Evolutionary conservation across 1,284 basidiomycete genomes (phyloP).

Genomic region (Singerocomus rubriflavus): DNA sequence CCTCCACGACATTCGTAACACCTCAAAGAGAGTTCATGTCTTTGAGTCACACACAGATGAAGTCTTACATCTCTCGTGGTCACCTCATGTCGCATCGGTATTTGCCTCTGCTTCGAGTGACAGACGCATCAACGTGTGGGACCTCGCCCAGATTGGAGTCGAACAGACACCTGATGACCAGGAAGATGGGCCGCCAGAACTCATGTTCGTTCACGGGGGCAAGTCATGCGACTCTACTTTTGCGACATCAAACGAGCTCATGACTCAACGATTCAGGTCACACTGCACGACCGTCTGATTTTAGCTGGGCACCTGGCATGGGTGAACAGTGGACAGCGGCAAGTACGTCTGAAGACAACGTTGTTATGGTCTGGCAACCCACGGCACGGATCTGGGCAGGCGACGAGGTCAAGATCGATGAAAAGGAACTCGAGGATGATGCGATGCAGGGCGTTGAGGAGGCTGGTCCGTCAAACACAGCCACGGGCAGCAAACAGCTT

Average conservation of each 20-base stretch:
- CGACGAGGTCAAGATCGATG: conserved; percentile 74
- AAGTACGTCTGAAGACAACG: conserved; percentile 82
- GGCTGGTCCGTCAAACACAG: conserved; percentile 22
- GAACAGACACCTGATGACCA: conserved; percentile 98
- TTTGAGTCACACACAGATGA: conserved; percentile 96
- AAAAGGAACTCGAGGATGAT: conserved; percentile 72
- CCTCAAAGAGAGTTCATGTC: conserved; percentile 81
- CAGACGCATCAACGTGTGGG: conserved; percentile 94
- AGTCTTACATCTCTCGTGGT: conserved; percentile 93
- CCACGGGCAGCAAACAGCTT: conserved; percentile 15
- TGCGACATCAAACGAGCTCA: not conserved
- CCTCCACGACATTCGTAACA: conserved; percentile 86
- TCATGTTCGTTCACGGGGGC: conserved; percentile 92
- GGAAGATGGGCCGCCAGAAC: conserved; percentile 94
- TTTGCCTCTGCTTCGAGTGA: conserved; percentile 94
- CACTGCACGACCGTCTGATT: conserved; percentile 77
- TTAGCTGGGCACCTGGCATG: conserved; percentile 79
- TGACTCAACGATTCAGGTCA: conserved; percentile 48
- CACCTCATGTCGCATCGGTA: conserved; percentile 86
- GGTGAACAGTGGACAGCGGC: conserved; percentile 75
- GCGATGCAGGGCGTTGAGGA: conserved; percentile 72
- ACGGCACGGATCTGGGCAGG: conserved; percentile 85
- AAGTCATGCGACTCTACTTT: conserved; percentile 12
- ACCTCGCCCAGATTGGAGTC: conserved; percentile 87
- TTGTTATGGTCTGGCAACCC: conserved; percentile 87